Percentiles rank a stretch among this genome's conserved stretches.
These are phyloP conservation scores for Microstegium vimineum DNA, from an alignment of 176 grass and related monocot species.

Conservation along the genomic window DNA sequence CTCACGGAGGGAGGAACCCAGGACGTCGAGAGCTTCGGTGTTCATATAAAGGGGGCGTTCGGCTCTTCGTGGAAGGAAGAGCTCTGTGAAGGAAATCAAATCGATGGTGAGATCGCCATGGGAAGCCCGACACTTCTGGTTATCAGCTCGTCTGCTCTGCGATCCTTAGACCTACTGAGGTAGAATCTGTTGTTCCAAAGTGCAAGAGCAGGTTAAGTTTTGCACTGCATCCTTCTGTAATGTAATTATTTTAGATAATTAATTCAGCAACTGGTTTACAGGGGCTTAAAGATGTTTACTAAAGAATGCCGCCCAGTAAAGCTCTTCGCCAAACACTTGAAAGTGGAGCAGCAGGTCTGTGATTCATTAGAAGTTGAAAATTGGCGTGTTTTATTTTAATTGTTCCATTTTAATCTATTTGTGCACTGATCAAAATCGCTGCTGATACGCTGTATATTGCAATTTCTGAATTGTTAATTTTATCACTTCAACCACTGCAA, in stretches of 20 bases:
- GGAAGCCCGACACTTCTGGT: slow-evolving; percentile 71
- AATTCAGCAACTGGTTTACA: slow-evolving; percentile 26
- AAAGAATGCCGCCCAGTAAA: slow-evolving; percentile 72
- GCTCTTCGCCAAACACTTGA: slow-evolving; percentile 95
- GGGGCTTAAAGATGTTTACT: slow-evolving; percentile 80
- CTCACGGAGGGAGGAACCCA: slow-evolving; percentile 62
- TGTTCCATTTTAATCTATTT: not conserved
- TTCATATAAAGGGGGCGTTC: slow-evolving; percentile 70
- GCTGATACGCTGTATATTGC: not conserved
- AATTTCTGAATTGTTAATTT: not conserved
- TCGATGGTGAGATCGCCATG: slow-evolving; percentile 27
- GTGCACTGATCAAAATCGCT: not conserved
- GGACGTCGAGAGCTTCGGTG: slow-evolving; percentile 58
- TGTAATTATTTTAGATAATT: not conserved
- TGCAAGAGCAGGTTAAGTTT: not conserved
- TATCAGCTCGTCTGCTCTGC: slow-evolving; percentile 69
- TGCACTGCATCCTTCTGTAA: not conserved
- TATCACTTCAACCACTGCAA: not conserved
- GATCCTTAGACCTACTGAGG: slow-evolving; percentile 85
- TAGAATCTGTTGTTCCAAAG: slow-evolving; percentile 4
- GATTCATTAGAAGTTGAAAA: not conserved
- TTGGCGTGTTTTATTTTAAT: not conserved
- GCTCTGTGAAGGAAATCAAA: slow-evolving; percentile 52
- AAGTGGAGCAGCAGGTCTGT: slow-evolving; percentile 85
- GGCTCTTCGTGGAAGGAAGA: slow-evolving; percentile 54